Conservation (phyloP, 148 eudicot genomes). For the Amaranthus hypochondriacus region DNA sequence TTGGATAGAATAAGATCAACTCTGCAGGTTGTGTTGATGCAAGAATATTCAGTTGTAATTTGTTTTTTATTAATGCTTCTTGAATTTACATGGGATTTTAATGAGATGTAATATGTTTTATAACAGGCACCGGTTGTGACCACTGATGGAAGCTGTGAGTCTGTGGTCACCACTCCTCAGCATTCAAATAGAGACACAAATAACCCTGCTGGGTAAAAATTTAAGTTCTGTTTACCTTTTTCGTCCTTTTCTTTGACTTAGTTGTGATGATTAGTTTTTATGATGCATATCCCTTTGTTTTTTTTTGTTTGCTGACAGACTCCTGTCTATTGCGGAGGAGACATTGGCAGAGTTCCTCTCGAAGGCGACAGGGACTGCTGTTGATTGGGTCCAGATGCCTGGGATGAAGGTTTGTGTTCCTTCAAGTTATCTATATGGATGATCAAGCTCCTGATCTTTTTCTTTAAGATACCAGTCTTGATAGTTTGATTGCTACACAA, state of each 20-base stretch:
- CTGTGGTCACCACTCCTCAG: conserved; percentile 64
- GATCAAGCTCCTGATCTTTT: not conserved
- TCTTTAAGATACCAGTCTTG: not conserved
- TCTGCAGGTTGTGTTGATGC: too few relatives aligned
- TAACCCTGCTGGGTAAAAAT: conserved; percentile 76
- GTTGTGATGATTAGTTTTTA: not conserved
- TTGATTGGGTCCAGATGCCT: conserved; percentile 99
- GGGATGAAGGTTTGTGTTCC: conserved; percentile 80
- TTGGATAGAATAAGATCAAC: not conserved
- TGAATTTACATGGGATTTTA: too few relatives aligned
- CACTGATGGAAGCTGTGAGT: conserved; percentile 69
- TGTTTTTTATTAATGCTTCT: too few relatives aligned
- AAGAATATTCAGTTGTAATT: too few relatives aligned
- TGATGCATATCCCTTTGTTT: conserved; percentile 1
- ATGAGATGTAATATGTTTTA: conserved; percentile 5
- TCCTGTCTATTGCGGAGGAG: conserved; percentile 94
- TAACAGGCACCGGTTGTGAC: conserved; percentile 46
- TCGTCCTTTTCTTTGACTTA: conserved; percentile 4
- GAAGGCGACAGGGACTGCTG: conserved; percentile 99
- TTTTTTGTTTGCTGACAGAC: conserved; percentile 40
- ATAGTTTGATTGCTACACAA: not conserved
- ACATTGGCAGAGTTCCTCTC: conserved; percentile 99
- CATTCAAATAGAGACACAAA: conserved; percentile 64
- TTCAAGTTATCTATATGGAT: not conserved
- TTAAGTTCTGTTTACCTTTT: not conserved